Conservation (phyloP, 2,329 filamentous ascomycete genomes). For the Cladosporium sp. region DNA sequence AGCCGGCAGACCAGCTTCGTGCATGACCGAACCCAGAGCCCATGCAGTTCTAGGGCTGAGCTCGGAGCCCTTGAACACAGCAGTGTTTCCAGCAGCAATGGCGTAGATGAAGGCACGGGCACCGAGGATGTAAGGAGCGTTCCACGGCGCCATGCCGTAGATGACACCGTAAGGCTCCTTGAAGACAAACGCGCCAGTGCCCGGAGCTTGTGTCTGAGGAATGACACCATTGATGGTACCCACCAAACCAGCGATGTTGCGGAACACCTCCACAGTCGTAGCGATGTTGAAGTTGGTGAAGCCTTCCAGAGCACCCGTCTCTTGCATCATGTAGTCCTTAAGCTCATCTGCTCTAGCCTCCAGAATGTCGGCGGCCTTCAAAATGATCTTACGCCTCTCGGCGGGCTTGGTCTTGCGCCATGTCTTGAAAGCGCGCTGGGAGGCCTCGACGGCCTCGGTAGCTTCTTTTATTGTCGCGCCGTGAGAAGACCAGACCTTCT, state of each 20-base stretch:
- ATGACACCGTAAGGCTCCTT: slow-evolving; percentile 78
- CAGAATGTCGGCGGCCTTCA: slow-evolving; percentile 64
- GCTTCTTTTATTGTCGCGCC: slow-evolving; percentile 55
- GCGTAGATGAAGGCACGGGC: slow-evolving; percentile 52
- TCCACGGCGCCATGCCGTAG: slow-evolving; percentile 75
- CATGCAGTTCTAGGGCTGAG: slow-evolving; percentile 60
- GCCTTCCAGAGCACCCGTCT: slow-evolving; percentile 49
- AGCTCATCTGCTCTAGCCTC: slow-evolving; percentile 58
- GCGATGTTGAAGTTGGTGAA: slow-evolving; percentile 41
- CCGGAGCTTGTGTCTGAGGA: slow-evolving; percentile 46
- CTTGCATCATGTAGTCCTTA: slow-evolving; percentile 53
- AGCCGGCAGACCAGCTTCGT: slow-evolving; percentile 69
- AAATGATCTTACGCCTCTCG: slow-evolving; percentile 64
- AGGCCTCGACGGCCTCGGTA: slow-evolving; percentile 54
- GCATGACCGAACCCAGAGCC: slow-evolving; percentile 60
- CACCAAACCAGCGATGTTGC: slow-evolving; percentile 50
- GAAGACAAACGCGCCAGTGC: slow-evolving; percentile 59
- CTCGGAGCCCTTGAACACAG: slow-evolving; percentile 69
- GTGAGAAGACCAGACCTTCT: slow-evolving; percentile 53
- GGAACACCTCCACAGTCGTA: slow-evolving; percentile 42
- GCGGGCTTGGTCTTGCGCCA: slow-evolving; percentile 63
- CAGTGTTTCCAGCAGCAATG: slow-evolving; percentile 69
- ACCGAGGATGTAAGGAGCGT: slow-evolving; percentile 51
- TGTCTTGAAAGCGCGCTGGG: slow-evolving; percentile 62
- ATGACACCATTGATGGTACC: slow-evolving; percentile 46